Conservation (phyloP, 169 alveolate species). For the Eimeria zaria region DNA sequence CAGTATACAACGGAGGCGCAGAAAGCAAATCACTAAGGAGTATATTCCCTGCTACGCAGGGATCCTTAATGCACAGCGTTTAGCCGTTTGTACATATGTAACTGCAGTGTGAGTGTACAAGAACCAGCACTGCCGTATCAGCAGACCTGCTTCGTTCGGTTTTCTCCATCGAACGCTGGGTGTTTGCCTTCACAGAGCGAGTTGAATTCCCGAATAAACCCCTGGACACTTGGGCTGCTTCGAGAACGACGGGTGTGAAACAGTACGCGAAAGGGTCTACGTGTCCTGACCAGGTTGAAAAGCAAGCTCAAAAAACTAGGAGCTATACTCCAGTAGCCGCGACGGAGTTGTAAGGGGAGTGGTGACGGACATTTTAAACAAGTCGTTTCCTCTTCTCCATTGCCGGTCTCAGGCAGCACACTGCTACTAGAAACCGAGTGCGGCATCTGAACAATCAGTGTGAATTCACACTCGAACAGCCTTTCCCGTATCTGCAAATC, state of each 20-base stretch:
- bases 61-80: not conserved
- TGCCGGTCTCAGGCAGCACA: not conserved
- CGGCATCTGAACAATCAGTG: constrained; percentile 6
- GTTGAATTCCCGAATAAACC: constrained; percentile 59
- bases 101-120: not conserved
- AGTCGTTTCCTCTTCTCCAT: not conserved
- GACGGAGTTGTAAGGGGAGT: constrained; percentile 8
- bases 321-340: constrained; percentile 64
- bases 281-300: constrained; percentile 24
- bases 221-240: not conserved
- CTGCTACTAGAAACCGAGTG: not conserved
- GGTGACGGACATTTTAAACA: not conserved
- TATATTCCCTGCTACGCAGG: not conserved
- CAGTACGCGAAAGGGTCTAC: constrained; percentile 57
- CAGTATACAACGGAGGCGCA: not conserved
- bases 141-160: constrained; percentile 79
- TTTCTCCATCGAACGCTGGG: constrained; percentile 83
- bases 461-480: not conserved
- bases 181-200: constrained; percentile 81
- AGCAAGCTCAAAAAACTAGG: constrained; percentile 49
- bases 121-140: not conserved
- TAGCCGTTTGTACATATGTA: not conserved
- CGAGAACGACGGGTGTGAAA: constrained; percentile 76
- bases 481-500: not conserved
- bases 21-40: not conserved